phyloP scores from a whole-genome alignment of 306 rosid genomes.

The barrel medic (Medicago truncatula) region DNA sequence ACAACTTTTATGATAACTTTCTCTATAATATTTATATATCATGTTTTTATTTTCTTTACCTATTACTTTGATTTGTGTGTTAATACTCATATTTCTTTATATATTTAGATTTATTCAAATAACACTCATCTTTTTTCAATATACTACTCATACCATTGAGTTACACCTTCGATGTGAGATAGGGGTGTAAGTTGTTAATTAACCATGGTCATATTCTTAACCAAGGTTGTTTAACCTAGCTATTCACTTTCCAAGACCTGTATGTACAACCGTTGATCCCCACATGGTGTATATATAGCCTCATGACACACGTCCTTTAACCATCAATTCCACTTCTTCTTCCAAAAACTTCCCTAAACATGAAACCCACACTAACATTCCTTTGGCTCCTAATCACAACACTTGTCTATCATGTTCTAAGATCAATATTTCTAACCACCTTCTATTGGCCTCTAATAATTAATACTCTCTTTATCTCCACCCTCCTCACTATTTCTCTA shows the following conservation, averaged over 20 bases:
- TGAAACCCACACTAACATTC: conserved; percentile 48
- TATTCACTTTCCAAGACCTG: conserved; percentile 41
- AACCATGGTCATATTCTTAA: conserved; percentile 41
- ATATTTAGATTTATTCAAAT: too few species aligned
- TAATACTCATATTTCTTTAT: too few species aligned
- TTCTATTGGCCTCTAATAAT: conserved; percentile 29
- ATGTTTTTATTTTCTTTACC: too few species aligned
- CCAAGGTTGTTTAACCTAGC: conserved; percentile 27
- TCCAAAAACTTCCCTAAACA: conserved; percentile 18
- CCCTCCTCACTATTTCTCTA: conserved; percentile 48
- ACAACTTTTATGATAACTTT: too few species aligned
- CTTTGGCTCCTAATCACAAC: conserved; percentile 22
- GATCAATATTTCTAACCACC: conserved; percentile 28
- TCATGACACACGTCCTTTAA: conserved; percentile 47
- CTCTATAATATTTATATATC: too few species aligned
- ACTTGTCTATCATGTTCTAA: conserved; percentile 32
- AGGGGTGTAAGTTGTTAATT: too few species aligned
- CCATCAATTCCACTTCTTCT: not conserved
- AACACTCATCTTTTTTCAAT: too few species aligned
- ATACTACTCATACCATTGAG: too few species aligned
- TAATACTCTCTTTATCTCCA: conserved; percentile 41
- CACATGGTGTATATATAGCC: conserved; percentile 26
- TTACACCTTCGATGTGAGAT: too few species aligned
- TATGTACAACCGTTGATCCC: conserved; percentile 47
- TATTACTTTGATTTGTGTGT: too few species aligned